Conservation (phyloP, 257 asterid genomes). For the Ajuga chamaepitys region DNA sequence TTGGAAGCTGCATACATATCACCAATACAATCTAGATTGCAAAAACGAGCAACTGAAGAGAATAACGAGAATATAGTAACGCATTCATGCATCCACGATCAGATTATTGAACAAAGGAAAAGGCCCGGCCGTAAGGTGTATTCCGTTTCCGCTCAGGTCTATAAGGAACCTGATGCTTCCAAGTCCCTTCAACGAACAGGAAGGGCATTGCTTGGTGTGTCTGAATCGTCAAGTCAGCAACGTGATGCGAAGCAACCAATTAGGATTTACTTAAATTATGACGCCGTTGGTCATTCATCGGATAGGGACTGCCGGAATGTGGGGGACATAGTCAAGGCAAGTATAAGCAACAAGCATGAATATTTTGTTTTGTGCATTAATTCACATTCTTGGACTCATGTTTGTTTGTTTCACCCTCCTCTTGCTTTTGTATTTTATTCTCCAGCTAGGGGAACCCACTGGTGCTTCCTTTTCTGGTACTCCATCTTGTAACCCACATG, state of each 20-base stretch:
- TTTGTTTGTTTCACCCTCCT: background rate
- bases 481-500: conserved; percentile 88
- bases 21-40: conserved; percentile 29
- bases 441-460: conserved; percentile 90
- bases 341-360: conserved; percentile 17
- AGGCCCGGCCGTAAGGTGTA: conserved; percentile 75
- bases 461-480: conserved; percentile 81
- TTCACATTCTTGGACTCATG: conserved; percentile 10
- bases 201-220: conserved; percentile 54
- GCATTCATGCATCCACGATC: conserved; percentile 94
- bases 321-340: conserved; percentile 86
- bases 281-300: conserved; percentile 95
- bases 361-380: background rate
- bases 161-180: conserved; percentile 38
- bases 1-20: conserved; percentile 46
- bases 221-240: conserved; percentile 27
- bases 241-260: conserved; percentile 71
- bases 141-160: conserved; percentile 82
- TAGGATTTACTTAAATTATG: conserved; percentile 87
- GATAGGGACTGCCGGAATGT: conserved; percentile 85
- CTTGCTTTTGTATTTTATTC: conserved; percentile 18
- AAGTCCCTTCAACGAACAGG: conserved; percentile 41
- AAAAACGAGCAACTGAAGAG: conserved; percentile 34
- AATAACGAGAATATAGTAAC: conserved; percentile 34
- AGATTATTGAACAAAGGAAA: conserved; percentile 75